A percentile compares a stretch with the other conserved stretches of the same genome.
Evolutionary conservation across 1,284 basidiomycete genomes (phyloP).

Genomic region (Leccinum pachyderme): DNA sequence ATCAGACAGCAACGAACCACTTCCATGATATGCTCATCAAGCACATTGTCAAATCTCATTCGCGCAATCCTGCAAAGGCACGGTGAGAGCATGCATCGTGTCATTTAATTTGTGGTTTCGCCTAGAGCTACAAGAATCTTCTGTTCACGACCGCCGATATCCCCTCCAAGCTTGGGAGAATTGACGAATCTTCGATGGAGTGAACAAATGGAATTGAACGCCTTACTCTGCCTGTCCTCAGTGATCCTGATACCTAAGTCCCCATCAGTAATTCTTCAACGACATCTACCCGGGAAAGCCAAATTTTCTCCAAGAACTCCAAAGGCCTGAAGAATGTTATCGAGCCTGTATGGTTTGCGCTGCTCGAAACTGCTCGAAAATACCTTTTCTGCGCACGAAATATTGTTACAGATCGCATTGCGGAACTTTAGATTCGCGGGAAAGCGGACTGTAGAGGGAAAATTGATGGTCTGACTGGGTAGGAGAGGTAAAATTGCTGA

Average conservation of each 20-base stretch:
- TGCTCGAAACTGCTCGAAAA: too few species aligned
- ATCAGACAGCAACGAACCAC: constrained; percentile 20
- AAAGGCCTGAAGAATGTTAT: constrained; percentile 34
- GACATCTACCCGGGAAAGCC: constrained; percentile 41
- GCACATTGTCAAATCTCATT: constrained; percentile 16
- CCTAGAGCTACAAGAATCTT: constrained; percentile 32
- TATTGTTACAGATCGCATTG: too few species aligned
- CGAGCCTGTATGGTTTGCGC: constrained; percentile 11
- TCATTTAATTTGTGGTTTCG: constrained; percentile 17
- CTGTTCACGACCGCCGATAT: constrained; percentile 32
- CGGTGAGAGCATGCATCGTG: constrained; percentile 13
- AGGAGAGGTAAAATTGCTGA: constrained; percentile 28
- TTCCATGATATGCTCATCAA: constrained; percentile 30
- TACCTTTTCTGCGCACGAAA: too few species aligned
- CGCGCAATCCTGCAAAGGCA: constrained; percentile 25
- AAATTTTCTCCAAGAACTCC: constrained; percentile 35
- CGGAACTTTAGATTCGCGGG: too few species aligned
- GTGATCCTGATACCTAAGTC: constrained; percentile 33
- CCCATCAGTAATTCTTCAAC: constrained; percentile 44
- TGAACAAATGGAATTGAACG: constrained; percentile 10
- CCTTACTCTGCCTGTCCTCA: constrained; percentile 36
- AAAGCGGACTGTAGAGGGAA: constrained; percentile 7
- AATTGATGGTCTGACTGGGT: constrained; percentile 15
- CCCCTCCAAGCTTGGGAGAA: constrained; percentile 26
- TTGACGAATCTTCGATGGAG: constrained; percentile 13